Evolutionary conservation across 208 protist species (phyloP), one percentile per base, ranked within the genome.

Genomic region (Porcisia deanei): DNA sequence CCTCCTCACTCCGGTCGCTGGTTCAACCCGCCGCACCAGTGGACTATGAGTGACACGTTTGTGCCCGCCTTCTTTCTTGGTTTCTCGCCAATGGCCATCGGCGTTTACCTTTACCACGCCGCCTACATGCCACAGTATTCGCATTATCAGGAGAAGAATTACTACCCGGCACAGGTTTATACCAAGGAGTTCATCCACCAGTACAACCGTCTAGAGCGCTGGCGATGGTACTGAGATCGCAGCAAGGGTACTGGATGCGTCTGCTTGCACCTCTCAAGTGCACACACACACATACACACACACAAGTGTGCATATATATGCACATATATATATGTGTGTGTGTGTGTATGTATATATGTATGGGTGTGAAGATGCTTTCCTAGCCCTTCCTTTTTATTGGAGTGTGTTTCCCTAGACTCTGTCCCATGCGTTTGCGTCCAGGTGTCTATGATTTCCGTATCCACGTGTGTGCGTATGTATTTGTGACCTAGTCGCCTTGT

Each of bases 21-120:
- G 94, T 97, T 97, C 80, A 97, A 97, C 80, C 94, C 94, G 16
- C 94, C 94, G 37, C 91, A 97, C 78, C 91, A 96, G 83, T 97
- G 94, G 92, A 97, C 91, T 54, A 94, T 97, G 87, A 95, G 85
- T 41, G 94, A 97, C 65, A 95, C 90, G 30, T 93, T 95, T 71
- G 80, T 96, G 22, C 91, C 91, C 1, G 81, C 84, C 64, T 97
- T 96, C 85, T 92, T 96, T 72, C 43, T 97, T 14, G 85, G 82
- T 8, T 94, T 92, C 75, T 86, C 91, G 69, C 94, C 94, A 45
- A 95, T 95, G 91, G 89, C 80, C 14, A 91, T 96, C 67, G 45
- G 58, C 18, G 81, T 95, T 37, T 95, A 95, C 75, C 86, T 97
- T 45, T 97, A 97, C 80, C 89, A 95, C 76, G 86, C 90, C 53